A percentile compares a stretch with the other conserved stretches of the same genome.
Conservation (phyloP, 768 basidiomycete species). For the Hydnum rufescens region DNA sequence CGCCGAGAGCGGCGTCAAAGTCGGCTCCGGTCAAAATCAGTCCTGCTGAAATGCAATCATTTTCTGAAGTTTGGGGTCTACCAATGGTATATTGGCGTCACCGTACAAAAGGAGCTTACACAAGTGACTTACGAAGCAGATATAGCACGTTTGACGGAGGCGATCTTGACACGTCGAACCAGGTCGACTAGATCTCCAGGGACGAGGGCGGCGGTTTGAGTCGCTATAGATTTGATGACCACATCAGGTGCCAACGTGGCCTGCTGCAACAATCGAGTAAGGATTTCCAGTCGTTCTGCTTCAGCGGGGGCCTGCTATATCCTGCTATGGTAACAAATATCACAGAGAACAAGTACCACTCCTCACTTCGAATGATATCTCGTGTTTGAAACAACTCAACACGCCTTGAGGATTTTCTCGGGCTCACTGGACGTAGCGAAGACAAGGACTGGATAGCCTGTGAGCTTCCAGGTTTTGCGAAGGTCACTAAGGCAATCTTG, state of each 20-base stretch:
- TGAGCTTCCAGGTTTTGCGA: conserved; percentile 33
- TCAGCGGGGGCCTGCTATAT: conserved; percentile 57
- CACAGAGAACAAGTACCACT: neutral
- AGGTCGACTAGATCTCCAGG: conserved; percentile 63
- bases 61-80: too few relatives aligned
- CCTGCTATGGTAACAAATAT: neutral
- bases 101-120: neutral
- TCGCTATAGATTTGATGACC: conserved; percentile 46
- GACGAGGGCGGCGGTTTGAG: conserved; percentile 79
- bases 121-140: neutral
- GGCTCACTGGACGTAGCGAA: conserved; percentile 53
- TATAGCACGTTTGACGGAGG: conserved; percentile 31
- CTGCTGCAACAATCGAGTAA: conserved; percentile 27
- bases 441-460: conserved; percentile 54
- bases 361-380: conserved; percentile 50
- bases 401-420: conserved; percentile 39
- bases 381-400: conserved; percentile 66
- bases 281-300: conserved; percentile 41
- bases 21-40: conserved; percentile 31
- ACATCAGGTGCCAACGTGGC: conserved; percentile 51
- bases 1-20: conserved; percentile 49
- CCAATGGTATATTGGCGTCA: too few relatives aligned
- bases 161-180: conserved; percentile 34
- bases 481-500: conserved; percentile 43
- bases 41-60: conserved; percentile 20